Evolutionary conservation across 176 grass and related monocot species (phyloP), one percentile per base, ranked within the genome.

Genomic region (Phyllostachys edulis): DNA sequence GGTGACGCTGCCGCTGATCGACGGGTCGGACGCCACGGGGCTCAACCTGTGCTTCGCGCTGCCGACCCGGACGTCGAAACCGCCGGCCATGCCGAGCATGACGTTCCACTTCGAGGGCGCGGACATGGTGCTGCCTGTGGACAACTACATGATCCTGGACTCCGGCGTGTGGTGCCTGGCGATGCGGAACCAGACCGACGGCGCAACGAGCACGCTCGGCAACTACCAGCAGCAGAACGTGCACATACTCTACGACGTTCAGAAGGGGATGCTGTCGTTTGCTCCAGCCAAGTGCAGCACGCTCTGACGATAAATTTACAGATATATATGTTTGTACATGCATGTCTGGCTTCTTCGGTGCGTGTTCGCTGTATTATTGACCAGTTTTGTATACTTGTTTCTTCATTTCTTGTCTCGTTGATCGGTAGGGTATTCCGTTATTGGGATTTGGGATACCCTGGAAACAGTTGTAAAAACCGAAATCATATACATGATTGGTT

Each of bases 151-250:
- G 93, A 66, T 87, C 36, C 45, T 55, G 4, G 83, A 67, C 8
- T 62, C 86, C 24, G 49, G 81, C 9, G 5, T 92, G 16, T 90
- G 85, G 88, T 96, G 93, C 80, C 64, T 96, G 27, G 88, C 85
- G 0, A 64, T 96, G 63, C 38, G 45, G 6, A 77, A n/a, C 66
- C 54, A 77, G 32, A 73, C 68, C 46, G 80, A 73, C 21, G 59
- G 82, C 65, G 78, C 37, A 0, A 59, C 81, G 57, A 91, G 82
- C 90, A 85, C 78, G 15, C n/a, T 88, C 72, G 86, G 83, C 13
- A 90, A 86, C 56, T 95, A 86, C 82, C 93, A 95, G 79, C 93
- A 92, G 84, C 93, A 95, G 67, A 91, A 93, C 63, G 42, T 91
- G 42, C 94, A 91, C 34, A 73, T 96, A n/a, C 94, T 96, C 62